These are phyloP conservation scores for Tolypocladium ovalisporum DNA, from an alignment of 2,329 filamentous ascomycete genomes.

Conservation along the genomic window DNA sequence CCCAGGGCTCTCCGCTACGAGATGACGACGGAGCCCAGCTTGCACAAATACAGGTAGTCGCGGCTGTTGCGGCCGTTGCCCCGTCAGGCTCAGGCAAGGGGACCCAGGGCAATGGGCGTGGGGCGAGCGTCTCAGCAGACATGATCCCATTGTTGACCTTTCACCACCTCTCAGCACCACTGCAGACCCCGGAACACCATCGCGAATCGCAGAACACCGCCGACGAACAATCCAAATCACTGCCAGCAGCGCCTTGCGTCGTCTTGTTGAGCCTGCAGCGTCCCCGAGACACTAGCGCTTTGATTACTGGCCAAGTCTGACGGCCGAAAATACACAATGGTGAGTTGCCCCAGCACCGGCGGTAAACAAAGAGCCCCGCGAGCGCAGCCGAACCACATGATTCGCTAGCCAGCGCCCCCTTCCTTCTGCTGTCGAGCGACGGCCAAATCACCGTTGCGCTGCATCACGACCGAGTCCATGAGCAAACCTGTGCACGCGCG, in stretches of 20 bases:
- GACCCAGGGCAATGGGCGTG: neutral
- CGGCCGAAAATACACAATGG: slow-evolving; percentile 19
- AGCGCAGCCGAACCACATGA: slow-evolving; percentile 14
- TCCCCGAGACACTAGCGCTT: neutral
- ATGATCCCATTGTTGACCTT: slow-evolving; percentile 1
- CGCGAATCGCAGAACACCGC: slow-evolving; percentile 2
- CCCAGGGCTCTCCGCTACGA: neutral
- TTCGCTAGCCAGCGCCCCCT: slow-evolving; percentile 15
- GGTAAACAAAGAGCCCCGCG: slow-evolving; percentile 23
- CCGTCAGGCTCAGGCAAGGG: slow-evolving; percentile 19
- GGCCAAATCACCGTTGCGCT: neutral
- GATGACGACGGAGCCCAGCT: neutral
- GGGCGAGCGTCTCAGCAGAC: neutral
- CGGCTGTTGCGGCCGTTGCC: slow-evolving; percentile 13
- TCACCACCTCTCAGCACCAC: neutral
- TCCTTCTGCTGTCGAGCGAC: neutral
- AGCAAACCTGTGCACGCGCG: neutral
- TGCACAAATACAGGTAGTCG: neutral
- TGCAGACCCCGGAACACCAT: neutral
- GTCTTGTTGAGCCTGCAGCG: neutral
- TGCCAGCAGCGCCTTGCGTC: neutral
- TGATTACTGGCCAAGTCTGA: slow-evolving; percentile 3
- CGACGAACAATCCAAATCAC: neutral
- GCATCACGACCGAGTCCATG: neutral
- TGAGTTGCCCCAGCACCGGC: slow-evolving; percentile 25